Base-by-base conservation (phyloP, 768 basidiomycete genomes). In the Pholiota conissans region DNA sequence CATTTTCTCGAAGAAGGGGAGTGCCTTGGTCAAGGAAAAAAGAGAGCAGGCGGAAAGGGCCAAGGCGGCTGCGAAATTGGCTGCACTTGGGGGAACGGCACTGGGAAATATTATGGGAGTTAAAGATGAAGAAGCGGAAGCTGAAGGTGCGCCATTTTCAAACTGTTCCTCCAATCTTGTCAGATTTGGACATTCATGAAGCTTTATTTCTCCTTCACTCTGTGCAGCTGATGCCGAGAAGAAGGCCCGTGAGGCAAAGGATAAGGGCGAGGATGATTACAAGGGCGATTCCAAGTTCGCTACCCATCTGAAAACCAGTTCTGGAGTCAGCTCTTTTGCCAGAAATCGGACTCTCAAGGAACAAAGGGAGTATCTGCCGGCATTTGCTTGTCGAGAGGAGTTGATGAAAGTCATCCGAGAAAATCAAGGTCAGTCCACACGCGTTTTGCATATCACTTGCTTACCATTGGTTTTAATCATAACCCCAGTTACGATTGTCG, bases 101-200 rank as follows among this genome's bases (percentile, higher is more conserved):
- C 79, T 99, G n/a, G 97, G 97, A 18, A 98, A 99, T 69, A 89
- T 98, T 60, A 93, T 97, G 88, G 97, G 97, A 14, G 93, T 98
- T 18, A 91, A 90, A 71, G 94, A 98, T 61, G 93, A 95, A 63
- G 93, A 94, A 61, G 93, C 91, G 11, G 92, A 92, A 61, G 93
- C 92, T 26, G 91, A 93, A 74, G 92, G 91, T 93, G 73, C 74
- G 90, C 80, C 39, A 63, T 57, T 62, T 57, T 61, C 27, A 56
- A 40, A 55, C 56, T 39, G 48, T 54, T 56, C 57, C 46, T 27
- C 42, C 37, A 57, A 62, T 49, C n/a, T 67, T 69, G 65, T 79
- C 76, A 77, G 80, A 79, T 79, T 82, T 85, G 80, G 84, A 84
- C 87, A 87, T 90, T 93, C 90, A 92, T 86, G 77, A 79, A 89